Percentiles rank a stretch among this genome's conserved stretches.
Evolutionary conservation across 768 basidiomycete species (phyloP).

Genomic region (Cubamyces lactineus): DNA sequence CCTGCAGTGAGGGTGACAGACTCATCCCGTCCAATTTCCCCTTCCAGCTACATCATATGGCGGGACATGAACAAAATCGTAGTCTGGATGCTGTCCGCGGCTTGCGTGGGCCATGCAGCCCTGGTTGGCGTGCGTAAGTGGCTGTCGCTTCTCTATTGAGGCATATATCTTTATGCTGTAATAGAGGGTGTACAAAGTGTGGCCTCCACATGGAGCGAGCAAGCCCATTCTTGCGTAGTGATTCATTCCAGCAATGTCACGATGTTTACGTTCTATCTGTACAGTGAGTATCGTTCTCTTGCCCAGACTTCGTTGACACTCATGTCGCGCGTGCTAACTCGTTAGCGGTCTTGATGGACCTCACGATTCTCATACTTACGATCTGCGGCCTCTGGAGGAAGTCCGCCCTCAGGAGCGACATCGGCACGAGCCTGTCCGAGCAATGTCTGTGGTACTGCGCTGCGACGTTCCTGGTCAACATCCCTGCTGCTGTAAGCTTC

Average conservation of each 20-base stretch:
- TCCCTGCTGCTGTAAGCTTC: slow-evolving; percentile 14
- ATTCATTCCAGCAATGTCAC: slow-evolving; percentile 10
- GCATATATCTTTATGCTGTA: too few relatives aligned
- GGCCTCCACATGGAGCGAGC: neutral
- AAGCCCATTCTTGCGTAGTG: neutral
- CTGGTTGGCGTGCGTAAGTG: slow-evolving; percentile 15
- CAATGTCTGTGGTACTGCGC: slow-evolving; percentile 21
- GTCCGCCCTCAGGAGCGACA: slow-evolving; percentile 10
- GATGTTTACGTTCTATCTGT: slow-evolving; percentile 22
- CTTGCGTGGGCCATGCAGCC: slow-evolving; percentile 11
- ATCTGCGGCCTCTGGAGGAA: slow-evolving; percentile 13
- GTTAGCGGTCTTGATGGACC: slow-evolving; percentile 16
- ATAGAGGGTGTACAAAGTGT: slow-evolving; percentile 15
- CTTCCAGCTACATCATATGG: slow-evolving; percentile 18
- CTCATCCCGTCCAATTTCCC: neutral
- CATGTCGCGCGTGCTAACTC: neutral
- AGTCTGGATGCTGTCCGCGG: slow-evolving; percentile 4
- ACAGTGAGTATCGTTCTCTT: slow-evolving; percentile 2
- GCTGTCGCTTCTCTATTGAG: neutral
- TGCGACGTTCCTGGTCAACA: slow-evolving; percentile 16
- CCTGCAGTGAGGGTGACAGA: too few relatives aligned
- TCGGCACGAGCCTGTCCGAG: slow-evolving; percentile 15
- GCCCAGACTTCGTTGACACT: neutral
- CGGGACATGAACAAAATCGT: slow-evolving; percentile 17
- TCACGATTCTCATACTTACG: slow-evolving; percentile 15